phyloP scores from a whole-genome alignment of 805 yeast species.

The Kluyveromyces wickerhamii region DNA sequence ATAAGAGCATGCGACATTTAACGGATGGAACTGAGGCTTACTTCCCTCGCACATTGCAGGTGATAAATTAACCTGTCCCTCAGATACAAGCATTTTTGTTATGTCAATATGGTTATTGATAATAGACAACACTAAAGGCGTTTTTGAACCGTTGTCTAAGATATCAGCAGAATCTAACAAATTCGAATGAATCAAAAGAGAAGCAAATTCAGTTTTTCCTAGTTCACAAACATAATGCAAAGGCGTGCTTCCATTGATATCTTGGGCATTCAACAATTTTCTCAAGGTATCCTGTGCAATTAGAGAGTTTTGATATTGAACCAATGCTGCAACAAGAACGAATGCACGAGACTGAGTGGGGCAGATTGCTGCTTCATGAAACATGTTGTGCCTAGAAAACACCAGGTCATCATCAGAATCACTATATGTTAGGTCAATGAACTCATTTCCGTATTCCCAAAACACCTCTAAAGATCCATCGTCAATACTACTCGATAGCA shows the following conservation, averaged over 20 bases:
- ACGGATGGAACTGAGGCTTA: constrained; percentile 60
- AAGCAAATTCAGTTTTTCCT: constrained; percentile 40
- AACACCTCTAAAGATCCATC: constrained; percentile 45
- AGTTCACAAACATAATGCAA: constrained; percentile 76
- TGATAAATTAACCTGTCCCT: constrained; percentile 40
- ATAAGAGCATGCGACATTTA: constrained; percentile 81
- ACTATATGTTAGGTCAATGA: constrained; percentile 52
- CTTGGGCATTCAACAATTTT: constrained; percentile 37
- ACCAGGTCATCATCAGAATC: constrained; percentile 44
- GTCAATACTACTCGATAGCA: constrained; percentile 52
- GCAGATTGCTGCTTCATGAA: constrained; percentile 57
- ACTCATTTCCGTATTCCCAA: constrained; percentile 27
- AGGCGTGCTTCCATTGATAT: constrained; percentile 70
- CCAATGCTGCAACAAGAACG: constrained; percentile 21
- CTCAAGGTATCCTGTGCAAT: constrained; percentile 17
- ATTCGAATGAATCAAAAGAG: constrained; percentile 29
- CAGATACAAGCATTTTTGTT: constrained; percentile 39
- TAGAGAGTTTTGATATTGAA: constrained; percentile 7
- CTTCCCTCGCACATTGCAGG: constrained; percentile 40
- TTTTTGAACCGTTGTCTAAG: constrained; percentile 66
- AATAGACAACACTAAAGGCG: constrained; percentile 77
- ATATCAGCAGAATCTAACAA: constrained; percentile 30
- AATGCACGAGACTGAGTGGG: constrained; percentile 21
- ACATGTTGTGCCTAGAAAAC: constrained; percentile 58
- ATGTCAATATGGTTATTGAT: constrained; percentile 53